Conservation (phyloP, 805 yeast species). For the Tetrapisispora nanseiensis region DNA sequence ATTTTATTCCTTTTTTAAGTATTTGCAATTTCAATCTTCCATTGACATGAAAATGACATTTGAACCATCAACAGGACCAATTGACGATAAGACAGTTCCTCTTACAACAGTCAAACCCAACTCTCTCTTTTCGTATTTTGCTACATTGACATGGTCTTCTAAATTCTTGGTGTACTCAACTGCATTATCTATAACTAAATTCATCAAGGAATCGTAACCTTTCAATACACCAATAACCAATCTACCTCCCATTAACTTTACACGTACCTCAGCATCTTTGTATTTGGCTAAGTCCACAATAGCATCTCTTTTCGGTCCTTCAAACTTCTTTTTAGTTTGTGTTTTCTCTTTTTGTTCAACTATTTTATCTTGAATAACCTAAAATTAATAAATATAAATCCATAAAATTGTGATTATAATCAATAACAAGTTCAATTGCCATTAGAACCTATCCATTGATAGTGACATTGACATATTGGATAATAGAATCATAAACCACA, state of each 20-base stretch:
- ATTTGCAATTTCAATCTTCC: slow-evolving; percentile 1
- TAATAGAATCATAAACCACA: no score
- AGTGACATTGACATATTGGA: no score
- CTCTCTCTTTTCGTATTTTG: slow-evolving; percentile 49
- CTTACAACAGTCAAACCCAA: slow-evolving; percentile 77
- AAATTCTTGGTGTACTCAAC: slow-evolving; percentile 52
- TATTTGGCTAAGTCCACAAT: slow-evolving; percentile 72
- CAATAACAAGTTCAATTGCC: not conserved
- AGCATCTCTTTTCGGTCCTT: slow-evolving; percentile 85
- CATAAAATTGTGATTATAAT: not conserved
- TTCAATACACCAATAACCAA: slow-evolving; percentile 70
- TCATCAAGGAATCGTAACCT: slow-evolving; percentile 78
- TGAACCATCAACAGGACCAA: slow-evolving; percentile 28
- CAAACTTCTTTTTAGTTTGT: slow-evolving; percentile 34
- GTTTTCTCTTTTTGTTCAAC: slow-evolving; percentile 13
- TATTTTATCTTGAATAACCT: slow-evolving; percentile 1
- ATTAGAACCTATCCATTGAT: no score
- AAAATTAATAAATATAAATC: not conserved
- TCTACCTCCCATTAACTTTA: slow-evolving; percentile 80
- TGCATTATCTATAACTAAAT: slow-evolving; percentile 62
- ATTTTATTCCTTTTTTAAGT: not conserved
- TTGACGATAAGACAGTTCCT: slow-evolving; percentile 60
- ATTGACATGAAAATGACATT: slow-evolving; percentile 24
- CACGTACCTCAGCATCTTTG: slow-evolving; percentile 61
- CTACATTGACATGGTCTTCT: slow-evolving; percentile 45